Percentiles rank a stretch among this genome's conserved stretches.
Conservation (phyloP, 805 yeast genomes). For the Suhomyces prunicola region DNA sequence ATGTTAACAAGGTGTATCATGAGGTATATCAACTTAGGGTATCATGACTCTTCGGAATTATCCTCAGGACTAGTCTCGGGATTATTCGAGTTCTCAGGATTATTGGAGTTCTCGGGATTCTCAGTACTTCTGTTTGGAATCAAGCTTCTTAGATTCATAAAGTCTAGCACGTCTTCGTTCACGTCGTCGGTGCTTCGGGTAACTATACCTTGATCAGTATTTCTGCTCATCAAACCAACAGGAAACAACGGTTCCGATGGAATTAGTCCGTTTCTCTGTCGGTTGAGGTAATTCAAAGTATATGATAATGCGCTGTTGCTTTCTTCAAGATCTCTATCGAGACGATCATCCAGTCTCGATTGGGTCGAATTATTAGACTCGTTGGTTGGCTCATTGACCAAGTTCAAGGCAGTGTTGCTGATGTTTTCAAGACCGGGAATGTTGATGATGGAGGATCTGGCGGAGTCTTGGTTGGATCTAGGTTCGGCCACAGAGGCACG, state of each 20-base stretch:
- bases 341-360: conserved; percentile 3
- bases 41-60: background rate
- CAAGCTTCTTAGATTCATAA: conserved; percentile 25
- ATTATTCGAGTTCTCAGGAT: too few relatives aligned
- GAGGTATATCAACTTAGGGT: background rate
- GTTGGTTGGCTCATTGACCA: conserved; percentile 2
- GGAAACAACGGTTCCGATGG: conserved; percentile 33
- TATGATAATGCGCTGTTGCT: conserved; percentile 15
- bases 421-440: conserved; percentile 12
- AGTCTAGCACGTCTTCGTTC: conserved; percentile 19
- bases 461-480: background rate
- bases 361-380: conserved; percentile 1
- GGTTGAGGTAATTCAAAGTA: conserved; percentile 18
- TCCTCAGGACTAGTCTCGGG: background rate
- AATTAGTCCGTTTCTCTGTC: conserved; percentile 8
- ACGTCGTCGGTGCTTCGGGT: conserved; percentile 20
- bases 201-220: conserved; percentile 45
- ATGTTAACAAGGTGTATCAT: background rate
- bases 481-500: conserved; percentile 40
- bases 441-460: conserved; percentile 28
- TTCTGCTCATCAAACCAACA: conserved; percentile 46
- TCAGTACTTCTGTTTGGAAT: conserved; percentile 4
- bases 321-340: background rate
- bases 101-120: too few relatives aligned
- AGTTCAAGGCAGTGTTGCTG: background rate